Conservation (phyloP, 129 eudicot genomes). For the Calendula officinalis region DNA sequence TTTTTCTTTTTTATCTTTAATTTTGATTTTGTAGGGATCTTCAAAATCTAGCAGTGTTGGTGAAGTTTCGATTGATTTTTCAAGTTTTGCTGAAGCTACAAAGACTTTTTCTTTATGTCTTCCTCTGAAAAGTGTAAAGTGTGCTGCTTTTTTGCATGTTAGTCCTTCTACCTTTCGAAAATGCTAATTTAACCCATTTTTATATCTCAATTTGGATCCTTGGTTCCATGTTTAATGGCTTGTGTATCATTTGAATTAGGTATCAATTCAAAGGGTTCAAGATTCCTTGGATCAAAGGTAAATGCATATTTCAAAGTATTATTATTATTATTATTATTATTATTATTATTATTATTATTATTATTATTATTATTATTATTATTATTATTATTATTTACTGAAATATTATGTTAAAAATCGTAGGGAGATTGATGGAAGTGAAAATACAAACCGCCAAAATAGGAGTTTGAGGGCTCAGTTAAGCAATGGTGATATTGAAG, state of each 20-base stretch:
- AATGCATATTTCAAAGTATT: background rate
- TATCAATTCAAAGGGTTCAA: slow-evolving; percentile 72
- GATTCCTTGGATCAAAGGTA: slow-evolving; percentile 70
- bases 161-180: slow-evolving; percentile 33
- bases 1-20: background rate
- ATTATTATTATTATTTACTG: background rate
- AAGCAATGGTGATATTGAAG: slow-evolving; percentile 49
- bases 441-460: slow-evolving; percentile 39
- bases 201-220: background rate
- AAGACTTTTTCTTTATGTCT: slow-evolving; percentile 60
- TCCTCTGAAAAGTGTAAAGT: slow-evolving; percentile 62
- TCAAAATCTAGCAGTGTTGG: slow-evolving; percentile 78
- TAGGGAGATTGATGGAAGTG: slow-evolving; percentile 58
- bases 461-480: slow-evolving; percentile 69
- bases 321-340: background rate
- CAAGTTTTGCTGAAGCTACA: slow-evolving; percentile 64
- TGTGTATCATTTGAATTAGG: slow-evolving; percentile 44
- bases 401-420: slow-evolving; percentile 5
- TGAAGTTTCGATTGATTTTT: slow-evolving; percentile 80
- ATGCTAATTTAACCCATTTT: background rate
- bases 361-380: background rate
- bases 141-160: slow-evolving; percentile 72
- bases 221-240: slow-evolving; percentile 17
- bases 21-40: slow-evolving; percentile 57
- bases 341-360: background rate